These are phyloP conservation scores for Kwoniella shandongensis DNA, from an alignment of 768 basidiomycete genomes.

Conservation along the genomic window DNA sequence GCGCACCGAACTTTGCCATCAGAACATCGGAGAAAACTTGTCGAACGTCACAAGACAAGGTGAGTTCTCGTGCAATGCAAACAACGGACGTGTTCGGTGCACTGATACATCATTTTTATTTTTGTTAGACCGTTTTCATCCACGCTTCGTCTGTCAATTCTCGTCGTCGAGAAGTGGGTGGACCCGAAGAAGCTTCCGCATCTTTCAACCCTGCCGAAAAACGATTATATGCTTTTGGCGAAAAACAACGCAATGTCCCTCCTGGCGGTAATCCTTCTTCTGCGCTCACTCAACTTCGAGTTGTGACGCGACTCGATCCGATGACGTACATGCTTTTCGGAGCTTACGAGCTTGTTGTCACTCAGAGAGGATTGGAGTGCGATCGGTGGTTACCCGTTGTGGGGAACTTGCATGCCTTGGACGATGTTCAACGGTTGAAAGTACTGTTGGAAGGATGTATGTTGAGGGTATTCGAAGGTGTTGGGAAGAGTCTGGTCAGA, in stretches of 20 bases:
- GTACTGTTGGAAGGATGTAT: conserved; percentile 75
- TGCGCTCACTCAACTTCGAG: conserved; percentile 70
- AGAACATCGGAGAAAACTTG: conserved; percentile 64
- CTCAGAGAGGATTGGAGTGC: conserved; percentile 73
- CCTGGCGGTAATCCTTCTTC: conserved; percentile 54
- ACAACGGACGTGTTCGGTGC: not conserved
- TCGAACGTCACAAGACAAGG: conserved; percentile 81
- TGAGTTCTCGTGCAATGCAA: too few relatives aligned
- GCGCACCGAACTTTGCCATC: conserved; percentile 87
- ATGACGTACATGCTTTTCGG: conserved; percentile 90
- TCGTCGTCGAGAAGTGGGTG: conserved; percentile 60
- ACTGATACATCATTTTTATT: not conserved
- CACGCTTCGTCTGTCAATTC: conserved; percentile 86
- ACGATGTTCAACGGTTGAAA: conserved; percentile 80
- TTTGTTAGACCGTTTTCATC: conserved; percentile 66
- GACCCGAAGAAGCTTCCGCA: conserved; percentile 40
- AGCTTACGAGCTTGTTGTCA: conserved; percentile 71
- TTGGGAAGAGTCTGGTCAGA: conserved; percentile 52
- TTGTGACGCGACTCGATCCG: conserved; percentile 80
- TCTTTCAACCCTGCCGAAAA: conserved; percentile 59
- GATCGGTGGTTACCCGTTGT: conserved; percentile 82
- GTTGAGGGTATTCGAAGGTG: conserved; percentile 86
- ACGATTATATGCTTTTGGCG: conserved; percentile 75
- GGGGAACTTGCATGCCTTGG: conserved; percentile 69
- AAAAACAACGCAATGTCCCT: conserved; percentile 76